Conservation (phyloP, 2,329 filamentous ascomycete species). For the Phialophora verrucosa region DNA sequence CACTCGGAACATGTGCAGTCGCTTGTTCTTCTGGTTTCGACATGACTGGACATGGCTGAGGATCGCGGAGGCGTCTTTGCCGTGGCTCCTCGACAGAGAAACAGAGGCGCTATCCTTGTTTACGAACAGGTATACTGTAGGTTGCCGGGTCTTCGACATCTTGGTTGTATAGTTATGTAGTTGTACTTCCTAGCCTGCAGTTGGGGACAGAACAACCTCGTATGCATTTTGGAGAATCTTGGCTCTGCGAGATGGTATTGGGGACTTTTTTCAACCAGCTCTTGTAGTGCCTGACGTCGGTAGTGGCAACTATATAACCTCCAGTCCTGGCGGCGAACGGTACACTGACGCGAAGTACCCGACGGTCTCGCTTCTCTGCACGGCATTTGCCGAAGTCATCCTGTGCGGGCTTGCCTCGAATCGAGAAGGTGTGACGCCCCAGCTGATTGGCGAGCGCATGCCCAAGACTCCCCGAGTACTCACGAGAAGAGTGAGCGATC, state of each 20-base stretch:
- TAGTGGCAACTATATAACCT: background rate
- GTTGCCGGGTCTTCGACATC: slow-evolving; percentile 14
- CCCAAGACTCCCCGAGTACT: background rate
- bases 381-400: slow-evolving; percentile 5
- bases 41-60: slow-evolving; percentile 30
- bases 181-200: background rate
- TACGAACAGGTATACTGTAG: slow-evolving; percentile 25
- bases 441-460: slow-evolving; percentile 10
- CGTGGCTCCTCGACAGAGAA: slow-evolving; percentile 25
- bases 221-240: slow-evolving; percentile 1
- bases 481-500: background rate
- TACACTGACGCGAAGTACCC: background rate
- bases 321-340: background rate
- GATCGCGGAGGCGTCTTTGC: slow-evolving; percentile 26
- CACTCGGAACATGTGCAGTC: slow-evolving; percentile 19
- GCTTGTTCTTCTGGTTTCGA: slow-evolving; percentile 26
- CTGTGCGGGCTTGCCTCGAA: slow-evolving; percentile 10
- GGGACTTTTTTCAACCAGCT: background rate
- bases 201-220: background rate
- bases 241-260: background rate
- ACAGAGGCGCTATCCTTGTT: slow-evolving; percentile 26
- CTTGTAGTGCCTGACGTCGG: background rate
- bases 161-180: background rate
- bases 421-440: slow-evolving; percentile 18
- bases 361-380: background rate